Evolutionary conservation across 2,329 filamentous ascomycete species (phyloP), one percentile per base, ranked within the genome.

Genomic region (Cladophialophora chaetospira): DNA sequence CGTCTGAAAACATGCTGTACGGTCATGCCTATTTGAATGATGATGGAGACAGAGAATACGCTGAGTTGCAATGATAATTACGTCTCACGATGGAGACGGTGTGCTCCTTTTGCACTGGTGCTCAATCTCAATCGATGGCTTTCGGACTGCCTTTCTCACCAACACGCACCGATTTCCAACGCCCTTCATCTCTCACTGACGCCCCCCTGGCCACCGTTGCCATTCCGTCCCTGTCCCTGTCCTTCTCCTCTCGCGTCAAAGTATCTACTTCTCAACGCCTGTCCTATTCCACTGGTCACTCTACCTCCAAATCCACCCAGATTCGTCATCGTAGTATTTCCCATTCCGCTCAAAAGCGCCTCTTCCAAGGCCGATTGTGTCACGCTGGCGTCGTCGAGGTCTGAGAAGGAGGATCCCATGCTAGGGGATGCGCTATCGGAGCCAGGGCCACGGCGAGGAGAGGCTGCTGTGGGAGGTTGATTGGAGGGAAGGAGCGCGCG

Each of bases 371-470:
- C 84, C 11, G 82, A 85, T 65, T 86, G 82, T 49, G 84, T 86
- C 19, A 87, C 81, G 59, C 83, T 84, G 5, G 83, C 78, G 81
- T 82, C 82, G 67, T 87, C 84, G 31, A 87, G 72, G 68, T 87
- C 84, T 63, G 82, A 85, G 64, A 86, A 87, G 54, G 82, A 86
- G 60, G 83, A 86, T 0, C 84, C 84, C 80, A 85, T 85, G 60
- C 81, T 84, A 2, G 81, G 81, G 8, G 79, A 81, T 10, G 80
- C 80, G 23, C 42, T 51, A 58, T 83, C 80, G 54, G 79, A 83
- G 10, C 76, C 73, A 70, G 38, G 71, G 67, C 49, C 67, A n/a
- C 74, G 62, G 5, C 62, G 63, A 19, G 63, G 65, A 10, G 65
- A 67, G 17, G 48, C 48, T 3, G 33, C 25, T 10, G 48, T 35